These are phyloP conservation scores for Cytospora paraplurivora DNA, from an alignment of 2,329 filamentous ascomycete genomes.

Conservation along the genomic window DNA sequence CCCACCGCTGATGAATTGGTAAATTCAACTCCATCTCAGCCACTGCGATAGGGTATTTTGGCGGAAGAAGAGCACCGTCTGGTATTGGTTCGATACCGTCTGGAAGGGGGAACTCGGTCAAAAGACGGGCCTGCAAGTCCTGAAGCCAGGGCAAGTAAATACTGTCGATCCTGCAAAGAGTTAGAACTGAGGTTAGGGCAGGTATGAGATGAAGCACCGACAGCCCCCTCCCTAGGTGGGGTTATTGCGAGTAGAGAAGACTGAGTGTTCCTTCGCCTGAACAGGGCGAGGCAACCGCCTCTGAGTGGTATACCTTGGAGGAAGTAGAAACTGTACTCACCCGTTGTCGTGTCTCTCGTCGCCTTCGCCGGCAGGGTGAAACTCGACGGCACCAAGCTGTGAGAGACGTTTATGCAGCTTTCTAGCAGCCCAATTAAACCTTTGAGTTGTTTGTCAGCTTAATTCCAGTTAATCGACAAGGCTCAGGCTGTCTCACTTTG, in stretches of 20 bases:
- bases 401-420: constrained; percentile 83
- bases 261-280: too few species aligned
- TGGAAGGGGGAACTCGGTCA: constrained; percentile 70
- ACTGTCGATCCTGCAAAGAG: constrained; percentile 68
- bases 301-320: not conserved
- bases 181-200: constrained; percentile 5
- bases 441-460: constrained; percentile 38
- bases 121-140: constrained; percentile 65
- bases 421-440: constrained; percentile 89
- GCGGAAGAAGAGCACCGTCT: constrained; percentile 71
- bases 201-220: not conserved
- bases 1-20: constrained; percentile 13
- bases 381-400: constrained; percentile 78
- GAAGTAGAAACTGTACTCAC: constrained; percentile 50
- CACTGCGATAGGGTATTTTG: constrained; percentile 60
- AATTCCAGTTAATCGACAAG: not conserved
- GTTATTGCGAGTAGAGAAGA: not conserved
- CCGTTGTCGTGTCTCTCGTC: constrained; percentile 95
- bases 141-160: constrained; percentile 78
- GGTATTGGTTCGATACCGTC: constrained; percentile 69
- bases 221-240: not conserved
- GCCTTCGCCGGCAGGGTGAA: constrained; percentile 79
- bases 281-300: not conserved
- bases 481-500: constrained; percentile 62
- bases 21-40: constrained; percentile 23